A percentile compares a stretch with the other conserved stretches of the same genome.
phyloP scores from a whole-genome alignment of 257 asterid genomes.

The Petunia axillaris region DNA sequence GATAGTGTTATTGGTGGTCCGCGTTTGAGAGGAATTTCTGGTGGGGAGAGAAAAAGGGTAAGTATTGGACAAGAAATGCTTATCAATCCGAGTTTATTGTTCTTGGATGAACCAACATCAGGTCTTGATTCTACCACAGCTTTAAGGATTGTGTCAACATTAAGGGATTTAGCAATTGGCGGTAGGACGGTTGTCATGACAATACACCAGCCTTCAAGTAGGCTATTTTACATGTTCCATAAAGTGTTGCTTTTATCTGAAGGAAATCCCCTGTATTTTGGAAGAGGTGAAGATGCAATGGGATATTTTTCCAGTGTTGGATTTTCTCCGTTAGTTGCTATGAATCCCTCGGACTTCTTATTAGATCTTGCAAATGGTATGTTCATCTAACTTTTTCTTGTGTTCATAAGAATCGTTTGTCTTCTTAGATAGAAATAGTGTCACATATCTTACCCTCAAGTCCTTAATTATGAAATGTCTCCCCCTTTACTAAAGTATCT shows the following conservation, averaged over 20 bases:
- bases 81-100: conserved; percentile 66
- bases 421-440: background rate
- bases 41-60: conserved; percentile 81
- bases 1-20: conserved; percentile 54
- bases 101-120: conserved; percentile 87
- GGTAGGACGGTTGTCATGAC: conserved; percentile 76
- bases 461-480: background rate
- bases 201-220: conserved; percentile 87
- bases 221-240: conserved; percentile 74
- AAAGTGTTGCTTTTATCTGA: conserved; percentile 70
- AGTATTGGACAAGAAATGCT: conserved; percentile 92
- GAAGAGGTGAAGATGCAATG: conserved; percentile 54
- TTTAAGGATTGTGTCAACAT: conserved; percentile 58
- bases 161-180: conserved; percentile 57
- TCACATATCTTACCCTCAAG: background rate
- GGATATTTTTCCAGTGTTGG: conserved; percentile 62
- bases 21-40: conserved; percentile 63
- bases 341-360: conserved; percentile 89
- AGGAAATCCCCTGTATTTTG: conserved; percentile 71
- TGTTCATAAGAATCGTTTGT: background rate
- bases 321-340: conserved; percentile 56
- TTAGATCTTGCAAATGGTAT: conserved; percentile 82
- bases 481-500: background rate
- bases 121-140: conserved; percentile 88
- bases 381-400: background rate